phyloP scores from a whole-genome alignment of 164 flowering plant genomes.

The Hamamelis virginiana region DNA sequence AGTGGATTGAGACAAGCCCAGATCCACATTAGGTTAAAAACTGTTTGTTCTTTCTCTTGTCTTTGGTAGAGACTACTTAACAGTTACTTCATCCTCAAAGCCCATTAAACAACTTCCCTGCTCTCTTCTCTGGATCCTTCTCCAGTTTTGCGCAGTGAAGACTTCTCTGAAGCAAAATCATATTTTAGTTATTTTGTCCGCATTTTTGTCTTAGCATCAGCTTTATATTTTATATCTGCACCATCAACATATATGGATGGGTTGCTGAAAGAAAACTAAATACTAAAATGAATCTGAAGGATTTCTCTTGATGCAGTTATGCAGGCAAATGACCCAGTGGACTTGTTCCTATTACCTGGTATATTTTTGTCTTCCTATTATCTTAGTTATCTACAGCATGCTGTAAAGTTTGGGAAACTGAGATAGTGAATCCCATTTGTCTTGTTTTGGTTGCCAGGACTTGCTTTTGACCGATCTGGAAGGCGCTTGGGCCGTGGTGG shows the following conservation, averaged over 20 bases:
- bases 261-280: no score
- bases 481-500: conserved; percentile 97
- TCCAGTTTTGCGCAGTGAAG: neutral
- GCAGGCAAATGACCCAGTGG: conserved; percentile 83
- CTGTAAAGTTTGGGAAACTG: neutral
- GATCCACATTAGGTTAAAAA: neutral
- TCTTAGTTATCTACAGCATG: neutral
- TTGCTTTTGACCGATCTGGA: conserved; percentile 91
- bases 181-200: no score
- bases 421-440: neutral
- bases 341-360: conserved; percentile 89
- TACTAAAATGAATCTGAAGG: conserved; percentile 7
- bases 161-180: no score
- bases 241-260: no score
- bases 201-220: no score
- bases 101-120: neutral
- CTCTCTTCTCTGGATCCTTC: neutral
- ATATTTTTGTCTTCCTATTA: conserved; percentile 11
- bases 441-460: conserved; percentile 47
- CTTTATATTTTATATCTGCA: no score
- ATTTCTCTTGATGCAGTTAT: conserved; percentile 58
- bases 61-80: neutral
- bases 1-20: neutral
- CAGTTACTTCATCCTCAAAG: neutral
- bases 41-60: neutral